phyloP scores from a whole-genome alignment of 1,139 yeast species.

The Hansenula lynferdii region DNA sequence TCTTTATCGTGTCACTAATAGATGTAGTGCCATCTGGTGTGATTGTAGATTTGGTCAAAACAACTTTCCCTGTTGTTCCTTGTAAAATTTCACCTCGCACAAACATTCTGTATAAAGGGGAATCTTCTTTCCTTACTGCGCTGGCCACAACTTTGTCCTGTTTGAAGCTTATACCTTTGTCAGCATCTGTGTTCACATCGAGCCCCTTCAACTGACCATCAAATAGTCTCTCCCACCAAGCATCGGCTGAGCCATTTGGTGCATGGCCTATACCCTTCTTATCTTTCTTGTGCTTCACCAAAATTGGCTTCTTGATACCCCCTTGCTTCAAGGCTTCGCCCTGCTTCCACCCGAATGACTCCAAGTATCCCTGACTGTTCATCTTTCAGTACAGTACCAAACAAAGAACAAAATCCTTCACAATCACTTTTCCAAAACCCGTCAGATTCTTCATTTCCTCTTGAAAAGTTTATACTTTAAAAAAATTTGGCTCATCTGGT shows the following conservation, averaged over 20 bases:
- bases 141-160: conserved; percentile 40
- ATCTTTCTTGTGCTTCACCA: conserved; percentile 88
- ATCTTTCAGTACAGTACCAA: conserved; percentile 30
- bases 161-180: conserved; percentile 32
- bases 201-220: conserved; percentile 86
- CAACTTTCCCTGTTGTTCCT: conserved; percentile 59
- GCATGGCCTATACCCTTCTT: conserved; percentile 80
- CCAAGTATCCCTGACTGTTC: conserved; percentile 72
- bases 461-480: too few species aligned
- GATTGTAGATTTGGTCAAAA: conserved; percentile 14
- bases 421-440: neutral
- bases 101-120: conserved; percentile 71
- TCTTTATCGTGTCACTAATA: conserved; percentile 17
- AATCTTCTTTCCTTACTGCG: conserved; percentile 44
- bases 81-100: conserved; percentile 80
- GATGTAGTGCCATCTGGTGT: conserved; percentile 5
- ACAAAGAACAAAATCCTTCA: neutral
- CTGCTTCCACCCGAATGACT: conserved; percentile 85
- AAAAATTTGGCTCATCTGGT: conserved; percentile 6
- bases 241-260: conserved; percentile 64
- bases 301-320: conserved; percentile 77
- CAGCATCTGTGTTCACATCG: conserved; percentile 46
- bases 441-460: too few species aligned
- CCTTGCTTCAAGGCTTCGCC: conserved; percentile 82
- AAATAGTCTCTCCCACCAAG: conserved; percentile 96